Conservation (phyloP, 352 stramenopile genomes). For the Phytophthora boehmeriae region DNA sequence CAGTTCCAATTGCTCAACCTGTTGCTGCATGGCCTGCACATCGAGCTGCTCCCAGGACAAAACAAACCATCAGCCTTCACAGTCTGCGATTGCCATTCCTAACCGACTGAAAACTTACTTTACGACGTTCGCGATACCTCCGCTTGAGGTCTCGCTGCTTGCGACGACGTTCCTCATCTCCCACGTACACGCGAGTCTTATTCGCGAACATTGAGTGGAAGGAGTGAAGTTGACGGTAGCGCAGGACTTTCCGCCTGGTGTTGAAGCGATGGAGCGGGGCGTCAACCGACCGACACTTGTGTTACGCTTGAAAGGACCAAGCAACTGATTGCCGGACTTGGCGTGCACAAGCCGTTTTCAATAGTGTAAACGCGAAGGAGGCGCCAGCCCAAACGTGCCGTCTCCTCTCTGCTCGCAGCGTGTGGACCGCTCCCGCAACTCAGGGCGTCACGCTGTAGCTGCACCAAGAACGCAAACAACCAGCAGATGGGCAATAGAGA, state of each 20-base stretch:
- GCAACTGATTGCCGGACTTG: conserved; percentile 36
- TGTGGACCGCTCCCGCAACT: conserved; percentile 12
- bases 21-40: conserved; percentile 47
- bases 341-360: conserved; percentile 20
- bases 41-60: conserved; percentile 30
- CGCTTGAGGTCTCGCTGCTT: conserved; percentile 51
- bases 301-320: conserved; percentile 20
- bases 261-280: conserved; percentile 9
- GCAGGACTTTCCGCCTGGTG: conserved; percentile 7
- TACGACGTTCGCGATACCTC: conserved; percentile 40
- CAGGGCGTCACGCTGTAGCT: conserved; percentile 14
- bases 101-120: conserved; percentile 29
- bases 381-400: conserved; percentile 4
- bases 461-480: conserved; percentile 24
- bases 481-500: conserved; percentile 25
- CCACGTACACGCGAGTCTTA: conserved; percentile 30
- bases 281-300: conserved; percentile 2
- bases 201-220: conserved; percentile 20
- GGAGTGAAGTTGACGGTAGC: conserved; percentile 3
- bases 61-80: conserved; percentile 8
- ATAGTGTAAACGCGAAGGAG: conserved; percentile 18
- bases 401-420: conserved; percentile 22
- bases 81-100: neutral
- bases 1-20: conserved; percentile 39
- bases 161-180: conserved; percentile 36